Percentiles rank a stretch among this genome's conserved stretches.
phyloP scores from a whole-genome alignment of 768 basidiomycete species.

The Lactarius hatsudake region DNA sequence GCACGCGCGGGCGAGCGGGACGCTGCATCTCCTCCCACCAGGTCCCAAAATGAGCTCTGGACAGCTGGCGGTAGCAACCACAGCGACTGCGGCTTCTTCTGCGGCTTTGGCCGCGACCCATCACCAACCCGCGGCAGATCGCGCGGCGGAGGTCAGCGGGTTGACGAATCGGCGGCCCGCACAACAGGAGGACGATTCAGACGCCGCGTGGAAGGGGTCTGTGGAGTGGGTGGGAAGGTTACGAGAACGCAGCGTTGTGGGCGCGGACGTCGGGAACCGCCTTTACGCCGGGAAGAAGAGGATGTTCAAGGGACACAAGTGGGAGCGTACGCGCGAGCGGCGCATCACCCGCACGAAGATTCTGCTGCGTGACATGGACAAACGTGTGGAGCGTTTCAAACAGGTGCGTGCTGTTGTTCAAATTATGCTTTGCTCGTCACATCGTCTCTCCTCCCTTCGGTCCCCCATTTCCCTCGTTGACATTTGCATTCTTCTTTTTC shows the following conservation, averaged over 20 bases:
- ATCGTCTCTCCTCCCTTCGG: too few relatives aligned
- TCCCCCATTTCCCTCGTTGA: constrained; percentile 7
- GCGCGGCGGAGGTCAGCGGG: neutral
- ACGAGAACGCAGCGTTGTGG: constrained; percentile 40
- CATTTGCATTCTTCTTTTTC: neutral
- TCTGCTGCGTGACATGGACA: constrained; percentile 67
- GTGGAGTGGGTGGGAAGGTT: constrained; percentile 34
- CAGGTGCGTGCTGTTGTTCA: constrained; percentile 39
- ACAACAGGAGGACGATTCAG: neutral
- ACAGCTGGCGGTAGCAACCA: constrained; percentile 31
- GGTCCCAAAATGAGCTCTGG: constrained; percentile 52
- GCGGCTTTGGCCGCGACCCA: neutral
- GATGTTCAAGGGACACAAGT: constrained; percentile 95
- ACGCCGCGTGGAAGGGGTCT: constrained; percentile 34
- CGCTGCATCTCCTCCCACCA: constrained; percentile 61
- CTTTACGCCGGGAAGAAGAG: constrained; percentile 74
- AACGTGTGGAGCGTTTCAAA: constrained; percentile 65
- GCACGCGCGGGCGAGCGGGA: constrained; percentile 53
- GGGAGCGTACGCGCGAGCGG: constrained; percentile 60
- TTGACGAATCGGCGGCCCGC: neutral
- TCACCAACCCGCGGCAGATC: neutral
- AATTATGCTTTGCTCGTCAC: too few relatives aligned
- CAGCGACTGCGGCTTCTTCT: constrained; percentile 29
- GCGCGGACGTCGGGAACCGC: constrained; percentile 52
- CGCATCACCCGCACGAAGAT: constrained; percentile 48